phyloP scores from a whole-genome alignment of 495 filamentous ascomycete genomes.

The Platismatia glauca region DNA sequence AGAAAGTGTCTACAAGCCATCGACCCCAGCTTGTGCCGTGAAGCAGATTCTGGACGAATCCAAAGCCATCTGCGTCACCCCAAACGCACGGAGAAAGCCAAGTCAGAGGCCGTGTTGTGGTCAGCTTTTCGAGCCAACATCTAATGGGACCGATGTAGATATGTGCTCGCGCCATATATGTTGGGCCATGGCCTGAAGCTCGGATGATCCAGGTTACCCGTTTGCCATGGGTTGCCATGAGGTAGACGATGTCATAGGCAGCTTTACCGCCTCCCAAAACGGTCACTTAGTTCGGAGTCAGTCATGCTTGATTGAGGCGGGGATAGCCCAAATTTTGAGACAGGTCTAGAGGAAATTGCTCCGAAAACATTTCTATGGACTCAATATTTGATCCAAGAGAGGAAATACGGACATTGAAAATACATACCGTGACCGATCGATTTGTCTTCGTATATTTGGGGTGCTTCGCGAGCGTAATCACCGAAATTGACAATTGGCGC shows the following conservation, averaged over 20 bases:
- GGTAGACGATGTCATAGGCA: constrained; percentile 67
- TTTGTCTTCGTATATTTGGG: constrained; percentile 27
- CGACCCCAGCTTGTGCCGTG: constrained; percentile 61
- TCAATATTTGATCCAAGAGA: too few species aligned
- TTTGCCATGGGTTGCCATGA: constrained; percentile 53
- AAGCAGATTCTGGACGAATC: constrained; percentile 43
- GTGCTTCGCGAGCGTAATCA: constrained; percentile 42
- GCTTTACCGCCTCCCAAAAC: constrained; percentile 69
- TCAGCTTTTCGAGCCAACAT: constrained; percentile 55
- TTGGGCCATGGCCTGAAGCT: constrained; percentile 62
- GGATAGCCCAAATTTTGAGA: too few species aligned
- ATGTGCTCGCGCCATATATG: constrained; percentile 56
- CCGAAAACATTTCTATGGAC: too few species aligned
- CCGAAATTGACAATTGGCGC: constrained; percentile 56
- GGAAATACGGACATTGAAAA: too few species aligned
- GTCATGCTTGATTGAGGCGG: too few species aligned
- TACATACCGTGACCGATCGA: constrained; percentile 28
- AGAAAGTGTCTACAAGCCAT: constrained; percentile 60
- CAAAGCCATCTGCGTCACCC: constrained; percentile 45
- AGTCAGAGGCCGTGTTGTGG: constrained; percentile 53
- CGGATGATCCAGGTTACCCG: constrained; percentile 74
- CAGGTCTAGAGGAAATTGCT: too few species aligned
- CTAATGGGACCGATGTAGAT: constrained; percentile 49
- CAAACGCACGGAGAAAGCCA: constrained; percentile 59
- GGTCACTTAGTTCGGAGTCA: too few species aligned